Evolutionary conservation across 306 rosid species (phyloP), one percentile per base, ranked within the genome.

Genomic region (Boehmeria nivea): DNA sequence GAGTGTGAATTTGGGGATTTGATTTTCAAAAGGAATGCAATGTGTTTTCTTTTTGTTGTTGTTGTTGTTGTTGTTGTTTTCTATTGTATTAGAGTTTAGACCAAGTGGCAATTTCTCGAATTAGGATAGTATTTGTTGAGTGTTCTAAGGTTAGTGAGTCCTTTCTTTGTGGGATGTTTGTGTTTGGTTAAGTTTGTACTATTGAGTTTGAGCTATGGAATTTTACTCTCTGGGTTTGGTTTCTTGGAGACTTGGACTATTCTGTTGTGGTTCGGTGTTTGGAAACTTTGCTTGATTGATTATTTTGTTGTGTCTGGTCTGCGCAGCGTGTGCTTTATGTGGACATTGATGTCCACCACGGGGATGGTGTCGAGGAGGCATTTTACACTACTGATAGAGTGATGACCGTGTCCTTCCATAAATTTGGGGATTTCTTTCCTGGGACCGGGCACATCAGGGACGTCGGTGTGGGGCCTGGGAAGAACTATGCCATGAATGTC

Each of bases 291-390:
- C 12, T 44, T 59, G 24, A 58, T 48, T 51, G 42, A 38, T 66
- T 28, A 43, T 55, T 60, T 70, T 12, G 45, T 18, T 77, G 54
- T n/a, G 38, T 33, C 7, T 33, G 38, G 5, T 33, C 11, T 48
- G 52, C 43, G 22, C 81, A 89, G 97, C 97, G 97, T 44, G 95
- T 89, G 43, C 74, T 89, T 49, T 89, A 87, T 51, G 75, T 83
- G 39, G 95, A 87, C 57, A 83, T 87, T 59, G 95, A 87, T 61
- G 95, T 87, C 26, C 95, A 89, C 72, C 97, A 89, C 14, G 97
- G 97, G 26, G 97, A 89, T 64, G 97, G 97, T n/a, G 97, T 89
- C 43, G 97, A 89, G 76, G 95, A 89, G 75, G 97, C 97, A n/a
- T 89, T 89, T 67, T 89, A 89, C 72, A 81, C 93, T 52, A 89